phyloP scores from a whole-genome alignment of 2,329 filamentous ascomycete species.

The Grosmannia huntii region DNA sequence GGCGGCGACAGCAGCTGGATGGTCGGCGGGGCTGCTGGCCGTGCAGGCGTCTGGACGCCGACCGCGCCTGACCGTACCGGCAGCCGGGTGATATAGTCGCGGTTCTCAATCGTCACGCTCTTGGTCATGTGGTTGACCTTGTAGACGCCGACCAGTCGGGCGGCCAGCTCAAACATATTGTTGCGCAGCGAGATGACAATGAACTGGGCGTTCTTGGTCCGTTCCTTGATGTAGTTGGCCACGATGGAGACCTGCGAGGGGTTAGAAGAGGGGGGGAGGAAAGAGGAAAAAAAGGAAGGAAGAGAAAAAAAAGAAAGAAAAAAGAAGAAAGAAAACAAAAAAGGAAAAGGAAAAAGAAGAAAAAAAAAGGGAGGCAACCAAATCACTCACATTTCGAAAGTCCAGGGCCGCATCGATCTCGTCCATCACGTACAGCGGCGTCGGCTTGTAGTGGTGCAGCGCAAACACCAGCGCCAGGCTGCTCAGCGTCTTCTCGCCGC shows the following conservation, averaged over 20 bases:
- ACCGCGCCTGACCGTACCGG: neutral
- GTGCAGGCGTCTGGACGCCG: conserved; percentile 3
- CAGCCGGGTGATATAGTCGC: conserved; percentile 51
- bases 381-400: conserved; percentile 77
- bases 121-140: conserved; percentile 99
- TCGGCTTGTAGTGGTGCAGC: conserved; percentile 94
- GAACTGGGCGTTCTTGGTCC: conserved; percentile 98
- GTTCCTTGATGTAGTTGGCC: conserved; percentile 96
- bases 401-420: conserved; percentile 97
- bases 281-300: neutral
- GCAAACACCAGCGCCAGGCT: conserved; percentile 95
- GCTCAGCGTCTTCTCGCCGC: conserved; percentile 93
- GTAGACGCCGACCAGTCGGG: conserved; percentile 89
- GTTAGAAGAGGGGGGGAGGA: neutral
- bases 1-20: conserved; percentile 10
- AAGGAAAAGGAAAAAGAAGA: neutral
- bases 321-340: no score
- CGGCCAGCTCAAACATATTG: conserved; percentile 99
- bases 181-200: conserved; percentile 96
- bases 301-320: no score
- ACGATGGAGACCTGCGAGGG: conserved; percentile 74
- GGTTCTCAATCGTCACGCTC: conserved; percentile 80
- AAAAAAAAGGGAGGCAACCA: neutral
- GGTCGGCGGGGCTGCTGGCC: conserved; percentile 5
- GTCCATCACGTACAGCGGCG: conserved; percentile 97